Base-by-base conservation (phyloP, 2,329 filamentous ascomycete species). In the Ascochyta clinopodiicola region DNA sequence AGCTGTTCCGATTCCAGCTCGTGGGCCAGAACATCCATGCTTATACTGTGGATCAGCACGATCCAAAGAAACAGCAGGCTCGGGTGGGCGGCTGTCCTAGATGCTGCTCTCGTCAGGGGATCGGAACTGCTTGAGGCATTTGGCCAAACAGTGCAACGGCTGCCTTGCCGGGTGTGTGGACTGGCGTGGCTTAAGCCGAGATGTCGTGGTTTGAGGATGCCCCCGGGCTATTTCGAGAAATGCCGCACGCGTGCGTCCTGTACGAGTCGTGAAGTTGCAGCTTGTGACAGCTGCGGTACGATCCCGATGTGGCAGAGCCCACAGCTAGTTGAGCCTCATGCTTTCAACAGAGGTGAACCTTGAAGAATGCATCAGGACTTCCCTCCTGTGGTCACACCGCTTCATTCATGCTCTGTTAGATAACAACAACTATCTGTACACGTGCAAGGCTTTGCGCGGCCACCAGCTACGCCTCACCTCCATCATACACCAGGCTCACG, bases 1-100 rank as follows among this genome's bases (percentile, higher is more conserved):
- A 48, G 43, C 42, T 51, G 61, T 66, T 69, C 69, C 69, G 68
- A 62, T 69, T 66, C 60, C 59, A 67, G 63, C 57, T 68, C 69
- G 69, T 68, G 54, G 38, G 48, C 38, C 57, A 54, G 46, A 38
- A 49, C 32, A 55, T 60, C 59, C 59, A 51, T 52, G 48, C 53
- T 61, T 56, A 43, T 40, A 24, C 45, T 57, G 52, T 61, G 54
- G 57, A 44, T 39, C 49, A 57, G 44, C 40, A 46, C 47, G 38
- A 60, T 58, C 53, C 51, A 50, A 53, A 56, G 12, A 48, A 53
- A 58, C 60, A 66, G 29, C 47, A 42, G 37, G 39, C 48, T 67
- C 69, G 69, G 69, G 58, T 60, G 52, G 67, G 57, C 59, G 67
- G 68, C 55, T 53, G 56, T 59, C 38, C 50, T 51, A 58, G 44